These are phyloP conservation scores for Vanrija humicola DNA, from an alignment of 1,284 basidiomycete genomes.

Conservation along the genomic window DNA sequence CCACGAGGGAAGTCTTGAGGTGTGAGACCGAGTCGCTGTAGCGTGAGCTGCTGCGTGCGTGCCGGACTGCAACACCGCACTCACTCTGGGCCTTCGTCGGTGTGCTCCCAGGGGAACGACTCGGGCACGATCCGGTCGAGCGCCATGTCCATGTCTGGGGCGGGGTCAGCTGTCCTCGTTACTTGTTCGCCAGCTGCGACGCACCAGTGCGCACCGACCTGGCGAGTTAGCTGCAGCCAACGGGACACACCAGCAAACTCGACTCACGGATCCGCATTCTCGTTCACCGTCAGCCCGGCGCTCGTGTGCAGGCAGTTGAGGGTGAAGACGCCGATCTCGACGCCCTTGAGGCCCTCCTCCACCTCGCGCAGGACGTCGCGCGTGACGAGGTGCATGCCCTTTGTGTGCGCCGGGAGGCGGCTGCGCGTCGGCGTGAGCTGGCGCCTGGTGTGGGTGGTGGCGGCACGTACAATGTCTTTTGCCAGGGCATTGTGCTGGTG, in stretches of 20 bases:
- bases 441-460: not conserved
- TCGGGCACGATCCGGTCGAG: conserved; percentile 86
- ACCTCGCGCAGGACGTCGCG: conserved; percentile 69
- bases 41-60: not conserved
- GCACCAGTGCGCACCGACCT: conserved; percentile 30
- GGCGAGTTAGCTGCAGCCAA: not conserved
- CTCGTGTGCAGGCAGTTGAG: conserved; percentile 79
- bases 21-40: conserved; percentile 65
- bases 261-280: conserved; percentile 44
- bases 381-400: conserved; percentile 77
- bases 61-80: conserved; percentile 26
- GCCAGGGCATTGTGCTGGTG: conserved; percentile 71
- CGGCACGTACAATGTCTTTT: conserved; percentile 66
- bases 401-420: conserved; percentile 45
- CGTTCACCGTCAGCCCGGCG: conserved; percentile 65
- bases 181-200: not conserved
- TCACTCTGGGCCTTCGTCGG: conserved; percentile 85
- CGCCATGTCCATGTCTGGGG: conserved; percentile 63
- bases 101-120: conserved; percentile 77
- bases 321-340: conserved; percentile 58
- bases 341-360: conserved; percentile 64
- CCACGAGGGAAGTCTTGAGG: conserved; percentile 80
- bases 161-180: not conserved
- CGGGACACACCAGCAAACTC: conserved; percentile 13
- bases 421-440: conserved; percentile 51